Evolutionary conservation across 2,329 filamentous ascomycete genomes (phyloP).

Genomic region (Drechslerella dactyloides): DNA sequence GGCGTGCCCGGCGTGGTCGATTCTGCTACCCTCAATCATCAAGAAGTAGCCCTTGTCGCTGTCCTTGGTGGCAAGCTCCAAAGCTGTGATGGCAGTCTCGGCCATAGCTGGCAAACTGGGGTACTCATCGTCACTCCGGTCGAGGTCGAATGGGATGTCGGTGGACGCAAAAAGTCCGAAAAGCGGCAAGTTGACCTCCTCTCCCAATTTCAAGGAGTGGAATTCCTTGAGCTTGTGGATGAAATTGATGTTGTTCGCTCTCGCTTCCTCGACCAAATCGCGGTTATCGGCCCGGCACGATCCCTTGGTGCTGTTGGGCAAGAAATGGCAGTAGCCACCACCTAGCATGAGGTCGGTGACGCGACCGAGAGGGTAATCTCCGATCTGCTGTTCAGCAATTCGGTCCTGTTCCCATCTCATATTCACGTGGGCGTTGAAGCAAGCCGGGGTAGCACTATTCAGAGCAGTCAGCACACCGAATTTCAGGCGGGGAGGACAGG

Average conservation of each 20-base stretch:
- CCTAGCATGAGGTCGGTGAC: conserved; percentile 92
- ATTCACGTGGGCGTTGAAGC: conserved; percentile 88
- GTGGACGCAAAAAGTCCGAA: conserved; percentile 81
- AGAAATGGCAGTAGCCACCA: conserved; percentile 89
- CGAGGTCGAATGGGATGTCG: conserved; percentile 92
- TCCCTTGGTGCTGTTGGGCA: conserved; percentile 79
- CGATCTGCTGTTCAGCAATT: conserved; percentile 90
- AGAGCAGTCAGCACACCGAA: conserved; percentile 18
- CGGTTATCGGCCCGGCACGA: conserved; percentile 80
- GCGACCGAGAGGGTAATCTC: conserved; percentile 82
- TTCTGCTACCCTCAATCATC: conserved; percentile 96
- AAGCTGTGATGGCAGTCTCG: conserved; percentile 75
- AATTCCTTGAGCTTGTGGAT: conserved; percentile 75
- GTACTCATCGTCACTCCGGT: conserved; percentile 80
- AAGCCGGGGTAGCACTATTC: conserved; percentile 79
- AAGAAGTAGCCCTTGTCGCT: conserved; percentile 95
- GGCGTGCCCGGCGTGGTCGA: conserved; percentile 89
- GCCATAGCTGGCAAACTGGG: conserved; percentile 93
- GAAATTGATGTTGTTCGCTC: conserved; percentile 80
- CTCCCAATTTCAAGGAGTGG: conserved; percentile 72
- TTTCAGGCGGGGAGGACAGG: not conserved
- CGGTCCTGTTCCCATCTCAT: conserved; percentile 80
- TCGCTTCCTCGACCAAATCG: conserved; percentile 76
- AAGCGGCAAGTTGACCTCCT: conserved; percentile 75
- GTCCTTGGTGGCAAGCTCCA: conserved; percentile 79